Base-by-base conservation (phyloP, 768 basidiomycete species). In the Trametes villosa region DNA sequence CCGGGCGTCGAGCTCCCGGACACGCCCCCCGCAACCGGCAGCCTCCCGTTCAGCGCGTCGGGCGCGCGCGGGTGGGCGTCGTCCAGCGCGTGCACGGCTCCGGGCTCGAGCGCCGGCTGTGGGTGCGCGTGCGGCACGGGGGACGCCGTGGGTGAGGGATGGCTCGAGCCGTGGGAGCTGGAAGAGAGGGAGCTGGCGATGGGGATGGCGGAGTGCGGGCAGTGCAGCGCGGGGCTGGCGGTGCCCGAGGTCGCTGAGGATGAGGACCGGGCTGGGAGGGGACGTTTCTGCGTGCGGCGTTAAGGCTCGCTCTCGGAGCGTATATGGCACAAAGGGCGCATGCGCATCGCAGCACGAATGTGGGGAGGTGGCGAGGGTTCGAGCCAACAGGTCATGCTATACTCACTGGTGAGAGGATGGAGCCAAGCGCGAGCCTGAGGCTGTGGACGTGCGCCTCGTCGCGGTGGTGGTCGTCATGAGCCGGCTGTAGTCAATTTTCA, bases 361-460 rank as follows among this genome's bases (percentile, higher is more conserved):
- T n/a, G 52, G 53, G 57, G 55, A 47, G 53, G 63, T 51, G 48
- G 58, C 27, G 50, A 46, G 27, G 40, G 60, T n/a, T 22, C n/a
- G 51, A 42, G 31, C 26, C 45, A 20, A 47, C 8, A 40, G 30
- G 41, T 22, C 30, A 40, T n/a, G n/a, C 26, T 9, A 53, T 20
- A 78, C 84, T 72, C 68, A 86, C 85, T 62, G 85, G 85, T 12
- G 81, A 74, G 13, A 88, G 72, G 42, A 88, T 86, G 65, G 83
- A 85, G 22, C 86, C 86, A 52, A 88, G 71, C 0, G 82, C 85
- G 27, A 85, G 78, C 36, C 82, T 76, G 26, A 86, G 73, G 9
- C 65, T 68, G 40, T 67, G 50, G 38, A 75, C 65, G 45, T 74
- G 71, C 41, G 65, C 71, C 52, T 72, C 70, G 42, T 57, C 71